A percentile compares a stretch with the other conserved stretches of the same genome.
Evolutionary conservation across 805 yeast species (phyloP).

Genomic region (Tetrapisispora namnaoensis): DNA sequence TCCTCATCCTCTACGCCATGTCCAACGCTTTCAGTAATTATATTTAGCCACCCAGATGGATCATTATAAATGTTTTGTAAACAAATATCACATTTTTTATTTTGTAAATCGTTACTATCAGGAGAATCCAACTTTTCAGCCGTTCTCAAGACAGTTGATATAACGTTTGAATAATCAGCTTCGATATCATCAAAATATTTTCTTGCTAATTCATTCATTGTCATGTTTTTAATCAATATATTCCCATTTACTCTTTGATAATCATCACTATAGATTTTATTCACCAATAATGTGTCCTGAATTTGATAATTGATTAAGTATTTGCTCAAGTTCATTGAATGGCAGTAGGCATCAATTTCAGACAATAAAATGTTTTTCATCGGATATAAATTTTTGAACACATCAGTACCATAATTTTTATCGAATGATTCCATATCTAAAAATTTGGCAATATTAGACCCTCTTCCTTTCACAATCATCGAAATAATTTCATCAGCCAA

Average conservation of each 20-base stretch:
- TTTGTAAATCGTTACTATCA: conserved; percentile 4
- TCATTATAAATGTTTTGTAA: conserved; percentile 41
- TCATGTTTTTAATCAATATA: conserved; percentile 47
- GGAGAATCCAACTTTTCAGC: conserved; percentile 66
- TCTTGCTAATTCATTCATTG: conserved; percentile 69
- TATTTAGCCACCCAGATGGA: conserved; percentile 57
- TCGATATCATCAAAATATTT: conserved; percentile 67
- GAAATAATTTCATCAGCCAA: conserved; percentile 74
- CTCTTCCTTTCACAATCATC: conserved; percentile 79
- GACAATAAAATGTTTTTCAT: conserved; percentile 62
- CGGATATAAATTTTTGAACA: conserved; percentile 51
- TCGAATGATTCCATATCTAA: conserved; percentile 37
- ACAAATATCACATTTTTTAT: conserved; percentile 47
- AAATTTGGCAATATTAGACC: conserved; percentile 48
- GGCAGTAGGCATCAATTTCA: conserved; percentile 51
- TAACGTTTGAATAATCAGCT: conserved; percentile 74
- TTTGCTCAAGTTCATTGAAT: conserved; percentile 27
- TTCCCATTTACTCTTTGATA: conserved; percentile 1
- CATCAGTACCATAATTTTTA: conserved; percentile 21
- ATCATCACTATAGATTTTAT: conserved; percentile 25
- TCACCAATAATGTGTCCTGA: conserved; percentile 15
- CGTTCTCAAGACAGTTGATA: conserved; percentile 85
- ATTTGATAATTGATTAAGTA: conserved; percentile 21
- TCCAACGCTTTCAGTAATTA: conserved; percentile 53
- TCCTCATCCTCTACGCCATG: conserved; percentile 38